Base-by-base conservation (phyloP, 179 eudicot genomes). In the Silene coronaria region DNA sequence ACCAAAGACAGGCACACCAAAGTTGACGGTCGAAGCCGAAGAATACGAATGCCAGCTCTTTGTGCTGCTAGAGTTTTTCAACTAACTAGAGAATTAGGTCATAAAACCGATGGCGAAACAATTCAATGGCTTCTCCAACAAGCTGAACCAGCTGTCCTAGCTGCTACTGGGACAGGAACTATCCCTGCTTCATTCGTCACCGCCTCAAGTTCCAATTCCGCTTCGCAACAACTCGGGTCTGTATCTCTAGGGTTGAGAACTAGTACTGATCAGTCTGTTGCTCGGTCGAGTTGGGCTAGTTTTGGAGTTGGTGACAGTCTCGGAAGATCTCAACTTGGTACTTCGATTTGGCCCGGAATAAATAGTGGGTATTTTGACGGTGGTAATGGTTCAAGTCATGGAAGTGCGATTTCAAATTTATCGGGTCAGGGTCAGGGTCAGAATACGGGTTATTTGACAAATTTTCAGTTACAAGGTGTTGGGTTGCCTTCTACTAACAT, bases 1-100 rank as follows among this genome's bases (percentile, higher is more conserved):
- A 84, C 80, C 83, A 84, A 84, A 76, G 87, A 84, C 75, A 23
- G 86, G 5, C 86, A 84, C 74, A 84, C 86, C 10, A 84, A 84
- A 48, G 86, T 84, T 0, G 86, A 84, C 22, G 87, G 87, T 2
- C 16, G 87, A 4, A 81, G 87, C 79, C 38, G 85, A 3, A 57
- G 87, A 8, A 84, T 84, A 8, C 60, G 87, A 81, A 84, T 84
- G 87, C 81, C 87, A 0, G 87, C 87, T 0, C 70, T 84, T 9
- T 84, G 85, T 14, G 87, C 87, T 0, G 83, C 87, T 3, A 38
- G 87, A 1, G 85, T 79, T 1, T 84, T 84, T 60, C 87, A 84
- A 32, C 12, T 84, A 1, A 84, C 87, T 3, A 32, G 85, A 5
- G 87, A 84, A 60, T 66, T 84, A 6, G 87, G 87, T 24, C 85